A percentile compares a stretch with the other conserved stretches of the same genome.
Conservation (phyloP, 2,329 filamentous ascomycete genomes). For the Colletotrichum caudatum region DNA sequence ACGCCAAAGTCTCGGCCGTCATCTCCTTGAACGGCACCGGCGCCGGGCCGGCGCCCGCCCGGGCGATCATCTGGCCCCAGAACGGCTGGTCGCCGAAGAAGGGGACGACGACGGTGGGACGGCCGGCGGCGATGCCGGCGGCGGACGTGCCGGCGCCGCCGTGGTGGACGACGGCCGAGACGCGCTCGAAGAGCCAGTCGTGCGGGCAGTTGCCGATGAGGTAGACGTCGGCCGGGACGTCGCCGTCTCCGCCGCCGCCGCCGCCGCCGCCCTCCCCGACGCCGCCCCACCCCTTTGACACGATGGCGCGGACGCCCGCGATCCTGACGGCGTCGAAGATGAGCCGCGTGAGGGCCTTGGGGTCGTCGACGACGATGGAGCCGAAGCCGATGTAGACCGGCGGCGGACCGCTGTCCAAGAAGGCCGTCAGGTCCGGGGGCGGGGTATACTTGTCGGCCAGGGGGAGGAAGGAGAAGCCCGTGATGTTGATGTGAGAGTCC, state of each 20-base stretch:
- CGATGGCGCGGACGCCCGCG: conserved; percentile 69
- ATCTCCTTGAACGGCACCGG: conserved; percentile 70
- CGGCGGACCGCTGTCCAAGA: conserved; percentile 67
- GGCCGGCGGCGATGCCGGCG: conserved; percentile 69
- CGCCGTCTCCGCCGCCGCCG: conserved; percentile 62
- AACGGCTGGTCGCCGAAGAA: conserved; percentile 78
- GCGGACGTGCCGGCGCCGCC: conserved; percentile 75
- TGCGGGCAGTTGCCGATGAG: conserved; percentile 75
- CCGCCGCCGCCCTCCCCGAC: conserved; percentile 65
- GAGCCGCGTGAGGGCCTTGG: conserved; percentile 66
- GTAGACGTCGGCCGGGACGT: conserved; percentile 64
- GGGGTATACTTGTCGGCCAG: conserved; percentile 66
- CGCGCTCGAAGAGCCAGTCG: conserved; percentile 73
- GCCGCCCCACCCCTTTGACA: conserved; percentile 75
- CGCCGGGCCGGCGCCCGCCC: conserved; percentile 69
- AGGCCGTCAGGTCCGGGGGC: conserved; percentile 63
- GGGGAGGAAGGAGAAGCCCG: conserved; percentile 72
- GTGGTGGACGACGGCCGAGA: conserved; percentile 71
- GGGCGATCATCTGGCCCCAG: conserved; percentile 73
- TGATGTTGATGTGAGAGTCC: conserved; percentile 68
- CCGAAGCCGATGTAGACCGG: conserved; percentile 77
- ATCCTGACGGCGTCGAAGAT: conserved; percentile 70
- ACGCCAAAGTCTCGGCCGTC: conserved; percentile 66
- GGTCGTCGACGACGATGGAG: conserved; percentile 74
- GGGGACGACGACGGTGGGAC: conserved; percentile 73